Conservation (phyloP, 148 eudicot species). For the Dianthus caryophyllus region DNA sequence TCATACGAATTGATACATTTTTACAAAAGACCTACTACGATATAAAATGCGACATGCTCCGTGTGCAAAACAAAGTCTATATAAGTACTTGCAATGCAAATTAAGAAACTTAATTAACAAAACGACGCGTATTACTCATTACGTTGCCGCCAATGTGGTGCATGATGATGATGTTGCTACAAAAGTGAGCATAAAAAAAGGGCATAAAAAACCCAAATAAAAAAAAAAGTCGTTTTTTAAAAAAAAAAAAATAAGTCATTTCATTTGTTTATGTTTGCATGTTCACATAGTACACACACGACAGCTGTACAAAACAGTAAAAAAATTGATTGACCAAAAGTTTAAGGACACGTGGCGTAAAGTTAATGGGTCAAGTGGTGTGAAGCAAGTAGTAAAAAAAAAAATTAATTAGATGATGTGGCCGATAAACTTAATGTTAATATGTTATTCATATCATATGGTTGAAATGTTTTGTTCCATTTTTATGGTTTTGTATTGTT, state of each 20-base stretch:
- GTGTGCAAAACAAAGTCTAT: too few relatives aligned
- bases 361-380: slow-evolving; percentile 11
- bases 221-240: too few relatives aligned
- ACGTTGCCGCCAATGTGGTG: not conserved
- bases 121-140: not conserved
- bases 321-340: not conserved
- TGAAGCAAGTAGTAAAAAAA: slow-evolving; percentile 12
- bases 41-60: too few relatives aligned
- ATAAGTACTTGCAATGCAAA: not conserved
- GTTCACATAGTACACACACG: slow-evolving; percentile 1
- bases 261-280: slow-evolving; percentile 8
- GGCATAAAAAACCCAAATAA: not conserved
- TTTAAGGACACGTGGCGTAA: slow-evolving; percentile 19
- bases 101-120: not conserved
- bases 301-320: slow-evolving; percentile 2
- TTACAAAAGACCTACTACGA: too few relatives aligned
- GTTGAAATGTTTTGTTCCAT: slow-evolving; percentile 16
- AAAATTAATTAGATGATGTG: not conserved
- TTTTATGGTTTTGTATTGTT: slow-evolving; percentile 10
- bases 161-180: slow-evolving; percentile 18
- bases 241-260: too few relatives aligned
- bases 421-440: not conserved
- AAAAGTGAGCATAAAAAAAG: slow-evolving; percentile 12
- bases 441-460: slow-evolving; percentile 2
- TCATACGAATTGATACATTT: too few relatives aligned